Base-by-base conservation (phyloP, 2,329 filamentous ascomycete species). In the Diaporthe longicolla region DNA sequence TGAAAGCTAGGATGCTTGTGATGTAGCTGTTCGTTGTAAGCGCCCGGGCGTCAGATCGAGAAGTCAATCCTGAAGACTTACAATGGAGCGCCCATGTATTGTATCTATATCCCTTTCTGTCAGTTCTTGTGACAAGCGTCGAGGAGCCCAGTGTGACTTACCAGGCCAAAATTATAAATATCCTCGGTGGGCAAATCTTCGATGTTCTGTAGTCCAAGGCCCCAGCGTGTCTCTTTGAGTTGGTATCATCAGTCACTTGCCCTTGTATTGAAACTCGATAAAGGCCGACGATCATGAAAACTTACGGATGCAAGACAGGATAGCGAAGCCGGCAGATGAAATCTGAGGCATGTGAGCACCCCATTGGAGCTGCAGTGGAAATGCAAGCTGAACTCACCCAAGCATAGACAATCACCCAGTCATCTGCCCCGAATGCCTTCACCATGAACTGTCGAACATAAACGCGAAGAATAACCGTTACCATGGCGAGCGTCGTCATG, bases 1-100 rank as follows among this genome's bases (percentile, higher is more conserved):
- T 88, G 78, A 88, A 88, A 1, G 83, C 84, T 4, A 86, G 80
- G 32, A 88, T 85, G 48, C 82, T 82, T 15, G 79, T 75, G 26
- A 85, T 82, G 70, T 86, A 86, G 35, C 84, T 85, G 35, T 37
- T 17, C 10, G 1, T n/a, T 26, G 26, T 5, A 3, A 7, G 35
- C 29, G 52, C 66, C 50, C 66, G 55, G 35, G 3, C 1, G 10
- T 11, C 10, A 11, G 8, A 11, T 3, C 11, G 9, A 11, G 35
- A 37, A 11, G 29, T 29, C 7, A 11, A 11, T 37, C 11, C 35
- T 37, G 35, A 11, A 21, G 21, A 26, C 82, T 77, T 77, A 86
- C 84, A 85, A 85, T 32, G 84, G 83, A 19, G 84, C 84, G 19
- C 84, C 84, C 5, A 82, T 80, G 50, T 83, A 86, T 77, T 86